Base-by-base conservation (phyloP, 495 filamentous ascomycete species). In the Tuber melanosporum region DNA sequence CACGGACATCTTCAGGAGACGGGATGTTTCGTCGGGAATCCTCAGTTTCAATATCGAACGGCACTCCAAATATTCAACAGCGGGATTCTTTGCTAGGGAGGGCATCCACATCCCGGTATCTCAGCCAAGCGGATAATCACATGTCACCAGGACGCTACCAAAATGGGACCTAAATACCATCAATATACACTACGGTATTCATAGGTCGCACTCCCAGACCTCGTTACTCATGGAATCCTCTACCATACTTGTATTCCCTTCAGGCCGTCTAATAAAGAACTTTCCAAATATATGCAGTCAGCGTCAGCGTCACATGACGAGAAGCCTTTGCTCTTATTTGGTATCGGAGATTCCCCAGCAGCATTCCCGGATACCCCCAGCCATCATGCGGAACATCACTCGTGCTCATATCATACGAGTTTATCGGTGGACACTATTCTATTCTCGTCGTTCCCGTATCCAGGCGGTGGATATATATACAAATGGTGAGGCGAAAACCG, bases 271-370 rank as follows among this genome's bases (percentile, higher is more conserved):
- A 66, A 86, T 92, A 3, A 87, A 88, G 66, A 94, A 93, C 89
- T 94, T 22, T 86, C 90, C n/a, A 88, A 92, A 45, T 94, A 92
- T 80, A 91, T 91, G 84, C 91, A 91, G 0, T 94, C 93, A 82
- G 89, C 92, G 1, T 92, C 92, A 19, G 92, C 91, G 0, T 90
- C 91, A 0, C 94, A 94, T 76, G 92, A 92, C 1, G 87, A 91
- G 6, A 89, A 87, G 76, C 92, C 93, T 41, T 86, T 93, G 42
- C 88, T 89, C 57, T 85, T 93, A n/a, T 89, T 93, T 87, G 92
- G 92, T 5, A 89, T 93, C 71, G 86, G 87, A 69, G 87, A 87
- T 26, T 84, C 82, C 5, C 77, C 86, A 0, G 86, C 86, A 36
- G 85, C 81, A 39, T 79, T 88, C 12, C 84, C 71, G 47, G 77